A percentile compares a stretch with the other conserved stretches of the same genome.
Evolutionary conservation across 495 filamentous ascomycete genomes (phyloP).

Genomic region (Coniosporium apollinis): DNA sequence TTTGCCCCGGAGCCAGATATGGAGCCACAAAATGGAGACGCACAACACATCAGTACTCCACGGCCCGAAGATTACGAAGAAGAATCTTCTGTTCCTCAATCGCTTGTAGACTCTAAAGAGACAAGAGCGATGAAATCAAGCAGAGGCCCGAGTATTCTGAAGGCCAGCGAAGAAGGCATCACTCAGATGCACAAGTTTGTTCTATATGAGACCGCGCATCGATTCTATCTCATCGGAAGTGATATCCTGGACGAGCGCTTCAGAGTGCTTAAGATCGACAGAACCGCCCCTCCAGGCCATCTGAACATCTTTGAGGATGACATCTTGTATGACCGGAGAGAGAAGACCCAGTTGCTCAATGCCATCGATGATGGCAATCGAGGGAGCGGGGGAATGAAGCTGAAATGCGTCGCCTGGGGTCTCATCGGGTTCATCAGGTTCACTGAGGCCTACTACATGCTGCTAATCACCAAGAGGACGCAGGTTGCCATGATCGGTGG

Average conservation of each 20-base stretch:
- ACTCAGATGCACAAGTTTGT: constrained; percentile 91
- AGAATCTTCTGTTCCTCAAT: constrained; percentile 41
- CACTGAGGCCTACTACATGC: constrained; percentile 94
- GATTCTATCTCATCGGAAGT: constrained; percentile 86
- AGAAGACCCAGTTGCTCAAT: constrained; percentile 84
- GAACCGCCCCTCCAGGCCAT: constrained; percentile 65
- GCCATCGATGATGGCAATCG: constrained; percentile 95
- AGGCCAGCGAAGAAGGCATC: constrained; percentile 48
- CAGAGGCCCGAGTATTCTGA: too few species aligned
- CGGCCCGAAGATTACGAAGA: too few species aligned
- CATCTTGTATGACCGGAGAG: constrained; percentile 78
- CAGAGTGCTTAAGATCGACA: constrained; percentile 84
- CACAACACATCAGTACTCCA: too few species aligned
- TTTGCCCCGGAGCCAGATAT: too few species aligned
- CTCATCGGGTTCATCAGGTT: constrained; percentile 89
- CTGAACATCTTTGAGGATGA: constrained; percentile 82
- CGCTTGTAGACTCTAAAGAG: constrained; percentile 45
- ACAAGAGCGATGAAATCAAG: too few species aligned
- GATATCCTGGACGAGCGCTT: constrained; percentile 79
- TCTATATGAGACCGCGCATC: constrained; percentile 79
- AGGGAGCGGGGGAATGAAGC: constrained; percentile 72
- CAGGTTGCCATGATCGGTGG: constrained; percentile 92
- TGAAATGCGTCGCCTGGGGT: constrained; percentile 85
- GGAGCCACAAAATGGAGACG: too few species aligned
- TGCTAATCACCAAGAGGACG: constrained; percentile 86